Conservation (phyloP, 176 grass and related monocot species). For the Oryza punctata region DNA sequence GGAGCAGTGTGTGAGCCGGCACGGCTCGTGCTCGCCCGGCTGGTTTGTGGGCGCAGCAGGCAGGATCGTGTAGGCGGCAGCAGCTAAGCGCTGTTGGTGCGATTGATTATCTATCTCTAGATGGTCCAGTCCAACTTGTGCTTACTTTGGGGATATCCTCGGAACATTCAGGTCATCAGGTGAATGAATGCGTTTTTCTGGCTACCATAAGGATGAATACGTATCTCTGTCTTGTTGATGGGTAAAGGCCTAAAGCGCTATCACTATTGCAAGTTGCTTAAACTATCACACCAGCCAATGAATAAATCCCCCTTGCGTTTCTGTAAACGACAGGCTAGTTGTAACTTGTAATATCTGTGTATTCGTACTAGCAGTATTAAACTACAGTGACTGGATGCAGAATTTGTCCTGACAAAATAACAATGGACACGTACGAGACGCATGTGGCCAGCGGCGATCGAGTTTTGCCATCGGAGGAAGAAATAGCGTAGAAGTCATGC, state of each 20-base stretch:
- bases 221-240: neutral
- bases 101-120: neutral
- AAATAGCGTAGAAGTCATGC: conserved; percentile 56
- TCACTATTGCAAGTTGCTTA: neutral
- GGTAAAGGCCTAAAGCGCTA: neutral
- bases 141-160: neutral
- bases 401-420: neutral
- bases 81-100: neutral
- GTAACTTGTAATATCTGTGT: no score
- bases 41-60: neutral
- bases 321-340: neutral
- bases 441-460: conserved; percentile 36
- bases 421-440: neutral
- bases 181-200: neutral
- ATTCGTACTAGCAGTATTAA: neutral
- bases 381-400: neutral
- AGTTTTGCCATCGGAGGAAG: conserved; percentile 24
- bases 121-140: conserved; percentile 16
- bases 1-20: neutral
- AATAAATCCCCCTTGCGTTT: neutral
- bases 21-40: no score
- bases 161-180: neutral
- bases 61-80: neutral
- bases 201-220: neutral
- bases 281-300: neutral